Evolutionary conservation across 495 filamentous ascomycete genomes (phyloP).

Genomic region (Astrocystis sublimbata): DNA sequence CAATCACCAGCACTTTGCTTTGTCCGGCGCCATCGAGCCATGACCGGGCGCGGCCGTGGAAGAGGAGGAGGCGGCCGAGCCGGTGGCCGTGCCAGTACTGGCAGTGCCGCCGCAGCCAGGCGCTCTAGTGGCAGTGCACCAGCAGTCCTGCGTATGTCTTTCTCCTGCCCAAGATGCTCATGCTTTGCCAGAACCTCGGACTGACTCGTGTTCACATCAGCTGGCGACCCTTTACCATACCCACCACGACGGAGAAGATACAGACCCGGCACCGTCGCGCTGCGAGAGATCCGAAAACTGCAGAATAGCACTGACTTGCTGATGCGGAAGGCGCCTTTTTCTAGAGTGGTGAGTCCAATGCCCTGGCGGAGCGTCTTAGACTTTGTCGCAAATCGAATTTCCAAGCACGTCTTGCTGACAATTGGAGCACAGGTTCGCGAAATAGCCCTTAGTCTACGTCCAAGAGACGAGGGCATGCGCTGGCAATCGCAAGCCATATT

Average conservation of each 20-base stretch:
- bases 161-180: not conserved
- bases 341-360: conserved; percentile 65
- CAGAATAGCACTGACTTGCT: conserved; percentile 82
- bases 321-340: conserved; percentile 79
- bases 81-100: conserved; percentile 11
- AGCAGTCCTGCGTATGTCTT: conserved; percentile 28
- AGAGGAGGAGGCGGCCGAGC: conserved; percentile 14
- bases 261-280: conserved; percentile 78
- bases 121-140: not conserved
- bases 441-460: conserved; percentile 62
- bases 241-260: conserved; percentile 69
- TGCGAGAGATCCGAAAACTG: conserved; percentile 83
- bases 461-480: conserved; percentile 62
- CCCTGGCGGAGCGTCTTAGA: too few relatives aligned
- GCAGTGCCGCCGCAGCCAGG: conserved; percentile 2
- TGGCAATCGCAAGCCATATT: conserved; percentile 93
- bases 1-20: conserved; percentile 8
- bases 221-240: conserved; percentile 69
- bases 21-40: conserved; percentile 16
- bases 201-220: conserved; percentile 39
- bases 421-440: conserved; percentile 68
- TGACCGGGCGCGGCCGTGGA: conserved; percentile 17
- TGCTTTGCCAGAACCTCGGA: not conserved
- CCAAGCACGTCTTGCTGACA: conserved; percentile 18
- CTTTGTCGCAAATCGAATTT: not conserved